Conservation (phyloP, 441 rosid genomes). For the Pelargonium cotyledonis region DNA sequence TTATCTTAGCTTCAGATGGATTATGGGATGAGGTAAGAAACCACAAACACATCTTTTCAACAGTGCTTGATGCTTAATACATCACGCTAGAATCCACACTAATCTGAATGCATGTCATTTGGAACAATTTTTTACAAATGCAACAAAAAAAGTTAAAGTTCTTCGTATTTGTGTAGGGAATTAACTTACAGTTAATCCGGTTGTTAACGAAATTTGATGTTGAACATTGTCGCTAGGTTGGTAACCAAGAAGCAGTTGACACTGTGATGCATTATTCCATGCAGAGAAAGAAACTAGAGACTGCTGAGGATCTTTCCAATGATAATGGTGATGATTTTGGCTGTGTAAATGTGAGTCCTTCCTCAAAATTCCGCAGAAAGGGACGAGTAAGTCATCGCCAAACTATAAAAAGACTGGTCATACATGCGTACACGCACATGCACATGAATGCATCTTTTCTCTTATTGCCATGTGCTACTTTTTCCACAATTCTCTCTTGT, state of each 20-base stretch:
- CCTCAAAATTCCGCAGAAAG: constrained; percentile 35
- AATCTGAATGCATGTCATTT: too few relatives aligned
- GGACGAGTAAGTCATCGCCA: too few relatives aligned
- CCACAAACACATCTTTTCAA: neutral
- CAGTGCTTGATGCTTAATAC: neutral
- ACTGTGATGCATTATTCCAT: constrained; percentile 28
- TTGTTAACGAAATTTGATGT: neutral
- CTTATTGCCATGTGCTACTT: too few relatives aligned
- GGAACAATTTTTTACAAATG: too few relatives aligned
- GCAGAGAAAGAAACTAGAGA: constrained; percentile 31
- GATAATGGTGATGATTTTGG: constrained; percentile 32
- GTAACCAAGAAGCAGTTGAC: constrained; percentile 71
- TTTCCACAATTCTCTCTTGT: too few relatives aligned
- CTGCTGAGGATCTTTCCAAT: constrained; percentile 17
- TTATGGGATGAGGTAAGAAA: constrained; percentile 62
- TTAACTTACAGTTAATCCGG: neutral
- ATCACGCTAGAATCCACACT: too few relatives aligned
- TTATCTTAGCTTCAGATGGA: constrained; percentile 80
- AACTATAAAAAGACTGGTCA: too few relatives aligned
- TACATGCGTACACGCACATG: too few relatives aligned
- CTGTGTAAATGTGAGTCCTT: constrained; percentile 58
- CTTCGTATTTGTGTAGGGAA: neutral
- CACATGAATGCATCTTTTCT: too few relatives aligned
- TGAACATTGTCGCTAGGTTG: constrained; percentile 34
- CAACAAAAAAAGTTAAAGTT: neutral